Evolutionary conservation across 148 eudicot species (phyloP).

Genomic region (Chenopodium berlandieri): DNA sequence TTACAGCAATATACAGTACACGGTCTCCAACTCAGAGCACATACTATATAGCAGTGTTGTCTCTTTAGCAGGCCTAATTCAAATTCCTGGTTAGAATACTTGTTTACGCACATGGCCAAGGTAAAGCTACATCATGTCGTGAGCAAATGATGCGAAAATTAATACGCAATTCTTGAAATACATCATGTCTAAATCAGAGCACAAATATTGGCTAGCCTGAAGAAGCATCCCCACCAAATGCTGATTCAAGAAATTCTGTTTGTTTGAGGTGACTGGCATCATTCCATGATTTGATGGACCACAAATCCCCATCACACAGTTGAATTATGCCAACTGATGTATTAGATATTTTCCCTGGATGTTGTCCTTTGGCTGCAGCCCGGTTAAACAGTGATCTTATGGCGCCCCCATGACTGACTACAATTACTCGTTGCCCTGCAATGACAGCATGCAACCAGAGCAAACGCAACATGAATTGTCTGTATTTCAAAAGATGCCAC

Average conservation of each 20-base stretch:
- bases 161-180: not conserved
- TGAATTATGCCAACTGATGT: slow-evolving; percentile 71
- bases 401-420: slow-evolving; percentile 82
- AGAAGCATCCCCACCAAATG: slow-evolving; percentile 75
- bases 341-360: slow-evolving; percentile 50
- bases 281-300: slow-evolving; percentile 76
- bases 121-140: not conserved
- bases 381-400: slow-evolving; percentile 61
- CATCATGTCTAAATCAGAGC: not conserved
- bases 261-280: slow-evolving; percentile 73
- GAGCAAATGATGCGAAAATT: not conserved
- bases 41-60: not conserved
- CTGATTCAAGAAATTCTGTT: slow-evolving; percentile 52
- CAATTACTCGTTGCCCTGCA: slow-evolving; percentile 74
- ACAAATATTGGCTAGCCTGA: slow-evolving; percentile 53
- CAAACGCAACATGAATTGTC: not conserved
- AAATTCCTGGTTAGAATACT: not conserved
- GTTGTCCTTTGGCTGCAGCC: slow-evolving; percentile 45
- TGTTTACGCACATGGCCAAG: not conserved
- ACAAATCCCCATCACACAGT: slow-evolving; percentile 47
- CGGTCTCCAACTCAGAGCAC: not conserved
- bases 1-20: not conserved
- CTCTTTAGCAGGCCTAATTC: not conserved
- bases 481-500: not conserved
- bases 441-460: not conserved